Evolutionary conservation across 176 grass and related monocot genomes (phyloP), one percentile per base, ranked within the genome.

Genomic region (Carex scoparia): DNA sequence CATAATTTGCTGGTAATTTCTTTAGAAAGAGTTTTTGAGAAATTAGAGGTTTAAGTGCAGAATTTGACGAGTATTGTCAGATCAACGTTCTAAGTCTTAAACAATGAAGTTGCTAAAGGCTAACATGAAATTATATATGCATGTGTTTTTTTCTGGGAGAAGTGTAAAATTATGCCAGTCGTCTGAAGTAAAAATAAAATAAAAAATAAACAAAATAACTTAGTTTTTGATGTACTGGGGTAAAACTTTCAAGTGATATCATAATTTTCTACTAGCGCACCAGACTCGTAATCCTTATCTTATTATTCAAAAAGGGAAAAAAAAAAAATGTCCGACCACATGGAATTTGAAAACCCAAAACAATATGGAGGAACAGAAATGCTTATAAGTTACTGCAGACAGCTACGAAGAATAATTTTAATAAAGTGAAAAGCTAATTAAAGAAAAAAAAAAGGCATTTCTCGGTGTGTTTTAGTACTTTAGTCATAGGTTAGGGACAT

Each of bases 371-470:
- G 23, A 23, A 23, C 23, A 23, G 23, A 23, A 66, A 23, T 66
- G 80, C 61, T 44, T 14, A 28, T 61, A 13, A 80, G 3, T 61
- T 48, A 81, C 27, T 57, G 32, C 23, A 56, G 10, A 62, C 6
- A 64, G 32, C 58, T 81, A 46, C 58, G 27, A 83, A 68, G 61
- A 83, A 83, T 83, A 63, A 69, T 83, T 83, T 83, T 83, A 66
- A 65, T 83, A 66, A 83, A 83, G 81, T 16, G 11, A 10, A 83
- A 83, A 68, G 62, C 65, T 35, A 33, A 18, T 65, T 65, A 82
- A 82, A 82, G 35, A 31, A 69, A 40, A 40, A 40, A 40, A 66
- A 63, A 79, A 35, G 48, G 2, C 75, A 63, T 81, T 18, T 13
- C 27, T 11, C 16, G 28, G 1, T 3, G 16, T 51, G 9, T 23